These are phyloP conservation scores for Poa annua DNA, from an alignment of 176 grass and related monocot species.

Conservation along the genomic window DNA sequence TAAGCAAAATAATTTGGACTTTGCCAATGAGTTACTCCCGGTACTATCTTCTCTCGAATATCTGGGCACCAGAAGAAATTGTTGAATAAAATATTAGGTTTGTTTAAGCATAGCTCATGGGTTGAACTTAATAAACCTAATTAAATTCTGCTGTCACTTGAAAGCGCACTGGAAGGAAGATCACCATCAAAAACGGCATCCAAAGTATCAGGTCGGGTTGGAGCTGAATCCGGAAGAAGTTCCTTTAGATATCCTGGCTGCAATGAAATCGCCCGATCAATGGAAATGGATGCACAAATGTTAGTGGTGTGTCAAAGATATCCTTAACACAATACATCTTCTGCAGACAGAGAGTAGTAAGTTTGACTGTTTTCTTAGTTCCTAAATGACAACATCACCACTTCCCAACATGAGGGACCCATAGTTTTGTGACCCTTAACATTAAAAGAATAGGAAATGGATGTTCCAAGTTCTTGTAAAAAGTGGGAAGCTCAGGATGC, in stretches of 20 bases:
- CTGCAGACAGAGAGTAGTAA: neutral
- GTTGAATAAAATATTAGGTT: constrained; percentile 5
- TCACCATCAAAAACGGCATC: constrained; percentile 70
- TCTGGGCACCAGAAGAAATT: constrained; percentile 38
- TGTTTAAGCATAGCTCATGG: neutral
- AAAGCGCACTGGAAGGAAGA: neutral
- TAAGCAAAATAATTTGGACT: constrained; percentile 75
- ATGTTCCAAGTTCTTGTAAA: neutral
- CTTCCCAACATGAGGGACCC: neutral
- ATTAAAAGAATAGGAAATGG: neutral
- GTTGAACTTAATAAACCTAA: neutral
- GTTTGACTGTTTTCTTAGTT: neutral
- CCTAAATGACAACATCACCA: neutral
- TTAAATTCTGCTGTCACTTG: neutral
- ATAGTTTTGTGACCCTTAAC: neutral
- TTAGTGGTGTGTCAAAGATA: constrained; percentile 3
- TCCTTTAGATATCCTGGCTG: constrained; percentile 81
- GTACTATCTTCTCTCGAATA: constrained; percentile 62
- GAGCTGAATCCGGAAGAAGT: constrained; percentile 70
- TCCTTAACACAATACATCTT: neutral
- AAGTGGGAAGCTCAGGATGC: neutral
- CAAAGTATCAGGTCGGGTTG: constrained; percentile 56
- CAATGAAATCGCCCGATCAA: constrained; percentile 30
- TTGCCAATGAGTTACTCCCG: constrained; percentile 81
- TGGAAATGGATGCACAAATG: constrained; percentile 3